phyloP scores from a whole-genome alignment of 176 grass and related monocot species.

The Triticum turgidum region DNA sequence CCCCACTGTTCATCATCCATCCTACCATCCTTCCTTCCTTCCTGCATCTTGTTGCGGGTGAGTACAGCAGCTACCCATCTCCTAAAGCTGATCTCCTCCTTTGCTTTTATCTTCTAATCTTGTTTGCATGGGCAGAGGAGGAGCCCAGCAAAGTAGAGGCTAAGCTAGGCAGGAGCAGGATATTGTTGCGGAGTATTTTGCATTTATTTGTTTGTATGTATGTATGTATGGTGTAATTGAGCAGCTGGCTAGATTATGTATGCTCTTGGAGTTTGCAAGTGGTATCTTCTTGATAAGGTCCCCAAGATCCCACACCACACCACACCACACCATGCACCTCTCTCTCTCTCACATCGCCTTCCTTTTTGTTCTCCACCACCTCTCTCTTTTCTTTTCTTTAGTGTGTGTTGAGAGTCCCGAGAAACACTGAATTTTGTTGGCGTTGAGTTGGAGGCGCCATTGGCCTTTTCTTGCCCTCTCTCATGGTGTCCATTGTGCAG shows the following conservation, averaged over 20 bases:
- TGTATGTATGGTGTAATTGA: conserved; percentile 35
- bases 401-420: conserved; percentile 51
- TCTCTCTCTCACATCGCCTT: neutral
- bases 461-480: conserved; percentile 37
- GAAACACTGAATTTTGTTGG: conserved; percentile 55
- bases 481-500: conserved; percentile 57
- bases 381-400: conserved; percentile 4
- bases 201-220: neutral
- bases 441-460: conserved; percentile 40
- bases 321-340: conserved; percentile 31
- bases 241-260: conserved; percentile 4
- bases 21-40: neutral
- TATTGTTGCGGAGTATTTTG: neutral
- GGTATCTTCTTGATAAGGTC: conserved; percentile 64
- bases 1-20: conserved; percentile 36
- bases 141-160: conserved; percentile 32
- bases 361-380: conserved; percentile 45
- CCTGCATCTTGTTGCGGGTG: neutral
- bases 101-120: conserved; percentile 21
- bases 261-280: conserved; percentile 32
- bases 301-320: conserved; percentile 45
- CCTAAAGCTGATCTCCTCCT: conserved; percentile 6
- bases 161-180: conserved; percentile 24
- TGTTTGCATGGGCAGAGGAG: conserved; percentile 42
- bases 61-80: conserved; percentile 8